Base-by-base conservation (phyloP, 1,139 yeast genomes). In the Protomyces pachydermus region DNA sequence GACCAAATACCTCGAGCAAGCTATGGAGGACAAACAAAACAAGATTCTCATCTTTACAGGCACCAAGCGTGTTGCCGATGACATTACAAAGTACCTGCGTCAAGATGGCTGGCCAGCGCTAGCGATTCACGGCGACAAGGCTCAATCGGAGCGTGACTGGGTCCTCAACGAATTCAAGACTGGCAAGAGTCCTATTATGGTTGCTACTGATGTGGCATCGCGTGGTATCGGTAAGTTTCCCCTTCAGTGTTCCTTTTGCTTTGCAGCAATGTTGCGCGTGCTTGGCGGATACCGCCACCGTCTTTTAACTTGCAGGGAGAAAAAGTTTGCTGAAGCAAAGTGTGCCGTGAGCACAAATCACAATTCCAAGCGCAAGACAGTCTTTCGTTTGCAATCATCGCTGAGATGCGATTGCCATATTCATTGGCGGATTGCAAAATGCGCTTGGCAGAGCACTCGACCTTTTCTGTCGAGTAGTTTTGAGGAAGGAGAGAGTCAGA, bases 151-250 rank as follows among this genome's bases (percentile, higher is more conserved):
- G 80, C 91, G 98, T 82, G 98, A 93, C 79, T 93, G 98, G 98
- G 98, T 93, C 71, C 82, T 93, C 78, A 82, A 81, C 71, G 97
- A 93, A 79, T 93, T 93, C 82, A 88, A 87, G 82, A 76, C 84
- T 67, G 98, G 98, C 71, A 87, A 86, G 76, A 85, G 95, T 65
- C 97, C 97, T 70, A 87, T 93, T 74, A 91, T 93, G 98, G 97
- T 91, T 76, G 98, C 98, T 69, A 93, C 98, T 71, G 98, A 93
- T 79, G 98, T 93, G 77, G 98, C 98, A 68, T 97, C 98, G 71
- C 90, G 98, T 84, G 98, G 98, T 85, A 91, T 93, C 82, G 98
- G 97, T 91, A 90, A 80, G 98, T 56, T 32, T 25, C 34, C 55
- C 51, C 60, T 35, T 42, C 25, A 37, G 14, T 37, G 42, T 18